Base-by-base conservation (phyloP, 2,329 filamentous ascomycete species). In the Arthrocladium fulminans region DNA sequence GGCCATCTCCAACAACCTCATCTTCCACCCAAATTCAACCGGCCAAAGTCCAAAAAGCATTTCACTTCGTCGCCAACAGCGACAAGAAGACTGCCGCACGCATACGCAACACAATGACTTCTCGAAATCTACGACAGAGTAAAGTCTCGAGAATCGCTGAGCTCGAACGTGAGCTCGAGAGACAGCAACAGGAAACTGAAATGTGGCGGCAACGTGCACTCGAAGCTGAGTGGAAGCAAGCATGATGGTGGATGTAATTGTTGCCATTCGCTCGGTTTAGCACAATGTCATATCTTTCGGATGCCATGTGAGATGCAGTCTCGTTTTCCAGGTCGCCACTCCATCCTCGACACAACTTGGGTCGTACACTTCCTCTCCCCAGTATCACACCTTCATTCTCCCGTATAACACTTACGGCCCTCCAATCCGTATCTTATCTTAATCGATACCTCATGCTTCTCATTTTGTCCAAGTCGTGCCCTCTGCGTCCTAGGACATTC, bases 71-170 rank as follows among this genome's bases (percentile, higher is more conserved):
- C 32, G 55, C 55, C 39, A 57, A 55, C 45, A 43, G 51, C 7
- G 54, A 59, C 47, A 57, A 57, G 40, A 57, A 57, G 30, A 54
- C 51, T 12, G 55, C 53, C 17, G 52, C 54, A 24, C 49, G 54
- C 3, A 51, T 57, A 20, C 55, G 57, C 15, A 59, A 59, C 29
- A 55, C 54, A 8, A 56, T 57, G 47, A 56, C 54, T 30, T 59
- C 57, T n/a, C 55, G 57, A 12, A 51, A 54, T 29, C 52, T 57
- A 40, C 47, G 55, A 19, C 54, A 59, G 24, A 59, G 56, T 47
- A 59, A 59, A 30, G 52, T 59, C 27, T 49, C 54, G 15, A 48
- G 49, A 24, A 59, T 59, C 32, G 47, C 54, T 30, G 54, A 57
- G 45, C 45, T 59, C 43, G 57, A 59, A 45, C 48, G 50, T 47